Evolutionary conservation across 257 asterid species (phyloP).

Genomic region (Coffea canephora): DNA sequence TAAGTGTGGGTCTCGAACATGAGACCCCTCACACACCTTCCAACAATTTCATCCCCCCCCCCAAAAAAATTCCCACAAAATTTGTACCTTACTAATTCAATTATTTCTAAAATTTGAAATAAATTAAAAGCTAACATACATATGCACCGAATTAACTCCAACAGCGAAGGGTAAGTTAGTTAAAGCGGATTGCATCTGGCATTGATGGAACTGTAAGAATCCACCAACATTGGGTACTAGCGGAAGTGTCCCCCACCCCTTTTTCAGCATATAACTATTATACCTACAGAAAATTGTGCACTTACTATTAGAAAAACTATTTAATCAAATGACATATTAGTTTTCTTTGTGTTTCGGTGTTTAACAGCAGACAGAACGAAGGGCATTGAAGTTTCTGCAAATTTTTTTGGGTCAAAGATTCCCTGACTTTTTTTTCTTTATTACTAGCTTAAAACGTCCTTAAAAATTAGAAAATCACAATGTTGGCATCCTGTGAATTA

Average conservation of each 20-base stretch:
- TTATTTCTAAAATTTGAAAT: not conserved
- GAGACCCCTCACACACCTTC: too few relatives aligned
- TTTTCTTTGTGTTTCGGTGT: too few relatives aligned
- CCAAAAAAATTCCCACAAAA: too few relatives aligned
- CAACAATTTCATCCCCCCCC: too few relatives aligned
- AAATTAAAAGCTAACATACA: too few relatives aligned
- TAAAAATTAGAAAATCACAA: too few relatives aligned
- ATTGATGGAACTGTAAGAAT: constrained; percentile 61
- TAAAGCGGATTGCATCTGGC: constrained; percentile 59
- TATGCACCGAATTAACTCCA: too few relatives aligned
- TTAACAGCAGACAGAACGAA: not conserved
- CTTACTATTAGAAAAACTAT: not conserved
- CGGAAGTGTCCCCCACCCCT: constrained; percentile 67
- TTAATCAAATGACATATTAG: too few relatives aligned
- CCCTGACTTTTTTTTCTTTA: not conserved
- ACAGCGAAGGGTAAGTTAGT: too few relatives aligned
- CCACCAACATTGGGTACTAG: constrained; percentile 72
- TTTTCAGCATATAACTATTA: constrained; percentile 70
- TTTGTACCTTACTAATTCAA: not conserved
- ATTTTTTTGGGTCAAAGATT: too few relatives aligned
- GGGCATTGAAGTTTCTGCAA: not conserved
- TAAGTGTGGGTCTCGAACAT: too few relatives aligned
- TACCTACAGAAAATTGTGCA: constrained; percentile 37
- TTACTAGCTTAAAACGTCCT: not conserved
- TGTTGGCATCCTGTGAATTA: too few relatives aligned